These are phyloP conservation scores for Magnaporthiopsis incrustans DNA, from an alignment of 2,329 filamentous ascomycete species.

Conservation along the genomic window DNA sequence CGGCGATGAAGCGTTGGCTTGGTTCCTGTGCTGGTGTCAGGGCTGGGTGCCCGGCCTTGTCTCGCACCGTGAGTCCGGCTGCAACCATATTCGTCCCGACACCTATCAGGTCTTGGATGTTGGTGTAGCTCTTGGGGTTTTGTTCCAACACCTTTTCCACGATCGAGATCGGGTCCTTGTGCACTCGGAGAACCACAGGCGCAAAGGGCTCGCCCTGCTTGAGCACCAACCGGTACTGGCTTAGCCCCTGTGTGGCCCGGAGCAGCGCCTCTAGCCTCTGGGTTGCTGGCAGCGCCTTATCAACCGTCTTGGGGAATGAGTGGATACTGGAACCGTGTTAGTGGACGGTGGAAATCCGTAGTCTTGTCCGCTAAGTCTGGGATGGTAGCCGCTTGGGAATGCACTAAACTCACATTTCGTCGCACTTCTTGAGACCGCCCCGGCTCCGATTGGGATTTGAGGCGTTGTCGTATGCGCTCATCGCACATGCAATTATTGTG, in stretches of 20 bases:
- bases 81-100: conserved; percentile 61
- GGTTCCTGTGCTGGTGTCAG: conserved; percentile 19
- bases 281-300: conserved; percentile 39
- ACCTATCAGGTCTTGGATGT: conserved; percentile 62
- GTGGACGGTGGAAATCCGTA: not conserved
- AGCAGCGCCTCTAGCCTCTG: conserved; percentile 56
- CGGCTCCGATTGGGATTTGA: conserved; percentile 72
- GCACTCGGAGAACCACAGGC: conserved; percentile 69
- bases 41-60: conserved; percentile 20
- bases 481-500: conserved; percentile 53
- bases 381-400: not conserved
- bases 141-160: conserved; percentile 68
- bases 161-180: conserved; percentile 65
- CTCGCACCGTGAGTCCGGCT: conserved; percentile 39
- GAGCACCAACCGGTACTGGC: conserved; percentile 68
- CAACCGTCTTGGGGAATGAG: conserved; percentile 53
- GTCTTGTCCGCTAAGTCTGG: not conserved
- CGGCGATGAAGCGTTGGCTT: conserved; percentile 32
- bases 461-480: conserved; percentile 71
- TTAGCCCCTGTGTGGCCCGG: conserved; percentile 65
- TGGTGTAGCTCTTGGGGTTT: conserved; percentile 65
- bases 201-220: conserved; percentile 75
- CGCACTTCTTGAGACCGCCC: conserved; percentile 69
- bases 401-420: conserved; percentile 54
- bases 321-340: conserved; percentile 39